Base-by-base conservation (phyloP, 768 basidiomycete genomes). In the Fomitopsis serialis region DNA sequence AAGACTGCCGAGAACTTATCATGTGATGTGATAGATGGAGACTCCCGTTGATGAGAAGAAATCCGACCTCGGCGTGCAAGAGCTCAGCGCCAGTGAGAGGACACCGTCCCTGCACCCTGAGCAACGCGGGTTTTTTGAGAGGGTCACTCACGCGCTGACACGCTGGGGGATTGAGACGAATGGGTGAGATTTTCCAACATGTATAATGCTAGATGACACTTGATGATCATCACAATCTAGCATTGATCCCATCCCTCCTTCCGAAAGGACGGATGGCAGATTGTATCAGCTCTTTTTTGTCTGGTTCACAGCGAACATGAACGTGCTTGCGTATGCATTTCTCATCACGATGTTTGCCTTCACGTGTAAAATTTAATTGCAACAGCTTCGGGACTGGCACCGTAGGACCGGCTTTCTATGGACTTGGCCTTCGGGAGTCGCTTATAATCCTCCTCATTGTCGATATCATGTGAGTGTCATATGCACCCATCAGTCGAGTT, bases 291-390 rank as follows among this genome's bases (percentile, higher is more conserved):
- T 85, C 59, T 87, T 87, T 70, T 83, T 84, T 60, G 72, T 87
- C 3, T 87, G 85, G 86, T 83, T 87, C 60, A 81, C 85, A 8
- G 75, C 79, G 50, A 86, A 85, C 62, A 76, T 85, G 66, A 86
- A 86, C 59, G 77, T 87, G 24, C 70, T 85, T 17, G 75, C 74
- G 68, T 85, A 25, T 24, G 74, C 64, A n/a, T 19, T 44, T 10
- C 27, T 7, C n/a, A 3, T 36, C 42, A 19, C n/a, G 0, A 13
- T 12, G 32, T 27, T 35, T 12, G 21, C 29, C 29, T 25, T 27
- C 19, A 9, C 12, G 19, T 10, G 58, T 19, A 48, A 19, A 8
- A 27, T 34, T 2, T 40, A 37, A n/a, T 12, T 21, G 23, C 15
- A 47, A 29, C 42, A 78, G 77, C 5, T 74, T 80, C 48, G 72